These are phyloP conservation scores for Diaporthe nobilis DNA, from an alignment of 2,329 filamentous ascomycete genomes.

Conservation along the genomic window DNA sequence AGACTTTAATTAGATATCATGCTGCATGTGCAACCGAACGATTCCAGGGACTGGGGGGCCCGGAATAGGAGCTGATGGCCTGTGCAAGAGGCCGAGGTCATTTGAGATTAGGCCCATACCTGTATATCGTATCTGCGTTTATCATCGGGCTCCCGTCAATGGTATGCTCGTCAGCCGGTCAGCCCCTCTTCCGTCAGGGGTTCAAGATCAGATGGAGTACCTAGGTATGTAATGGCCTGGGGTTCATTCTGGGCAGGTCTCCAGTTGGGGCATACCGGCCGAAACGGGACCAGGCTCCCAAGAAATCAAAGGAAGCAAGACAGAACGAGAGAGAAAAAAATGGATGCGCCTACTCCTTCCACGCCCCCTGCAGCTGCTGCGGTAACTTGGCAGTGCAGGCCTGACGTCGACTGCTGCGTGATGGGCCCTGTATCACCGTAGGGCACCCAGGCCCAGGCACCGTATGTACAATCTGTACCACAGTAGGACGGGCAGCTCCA, in stretches of 20 bases:
- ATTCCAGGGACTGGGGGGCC: background rate
- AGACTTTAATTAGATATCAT: constrained; percentile 4
- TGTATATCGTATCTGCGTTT: background rate
- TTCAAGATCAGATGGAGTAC: constrained; percentile 17
- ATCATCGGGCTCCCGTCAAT: constrained; percentile 1
- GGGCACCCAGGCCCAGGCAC: constrained; percentile 1
- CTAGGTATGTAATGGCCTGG: too few relatives aligned
- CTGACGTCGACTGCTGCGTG: constrained; percentile 28
- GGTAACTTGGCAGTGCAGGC: constrained; percentile 11
- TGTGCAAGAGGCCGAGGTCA: constrained; percentile 10
- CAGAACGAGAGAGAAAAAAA: background rate
- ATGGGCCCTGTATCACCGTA: background rate
- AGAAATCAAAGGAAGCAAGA: background rate
- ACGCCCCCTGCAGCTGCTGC: constrained; percentile 17
- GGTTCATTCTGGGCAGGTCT: too few relatives aligned
- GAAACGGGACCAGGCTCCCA: background rate
- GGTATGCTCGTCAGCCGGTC: background rate
- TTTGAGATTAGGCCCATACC: constrained; percentile 23
- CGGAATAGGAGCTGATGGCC: constrained; percentile 6
- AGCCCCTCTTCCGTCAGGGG: constrained; percentile 10
- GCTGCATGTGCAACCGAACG: constrained; percentile 15
- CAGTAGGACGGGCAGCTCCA: constrained; percentile 15
- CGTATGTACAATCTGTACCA: constrained; percentile 8
- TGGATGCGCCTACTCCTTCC: background rate
- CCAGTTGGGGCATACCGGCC: constrained; percentile 3